Evolutionary conservation across 2,329 filamentous ascomycete species (phyloP).

Genomic region (Talaromyces marneffei): DNA sequence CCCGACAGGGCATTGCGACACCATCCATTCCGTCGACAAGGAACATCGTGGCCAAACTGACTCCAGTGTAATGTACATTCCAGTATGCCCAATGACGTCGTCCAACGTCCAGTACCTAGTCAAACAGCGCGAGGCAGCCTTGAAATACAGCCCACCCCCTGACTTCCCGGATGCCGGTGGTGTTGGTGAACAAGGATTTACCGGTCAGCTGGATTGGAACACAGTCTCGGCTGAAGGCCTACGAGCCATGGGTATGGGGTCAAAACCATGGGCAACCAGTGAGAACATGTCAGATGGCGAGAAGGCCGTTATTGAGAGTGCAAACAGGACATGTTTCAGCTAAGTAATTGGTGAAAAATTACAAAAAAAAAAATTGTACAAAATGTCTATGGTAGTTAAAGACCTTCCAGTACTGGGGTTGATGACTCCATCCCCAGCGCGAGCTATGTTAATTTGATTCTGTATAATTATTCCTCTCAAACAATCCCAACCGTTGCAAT

Average conservation of each 20-base stretch:
- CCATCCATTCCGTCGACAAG: constrained; percentile 77
- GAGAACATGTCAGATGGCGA: constrained; percentile 47
- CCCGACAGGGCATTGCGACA: constrained; percentile 60
- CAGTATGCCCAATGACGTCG: constrained; percentile 73
- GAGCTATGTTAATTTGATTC: not conserved
- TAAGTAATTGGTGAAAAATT: not conserved
- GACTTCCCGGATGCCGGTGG: constrained; percentile 61
- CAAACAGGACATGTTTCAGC: constrained; percentile 51
- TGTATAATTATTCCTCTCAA: not conserved
- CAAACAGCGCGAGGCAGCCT: constrained; percentile 65
- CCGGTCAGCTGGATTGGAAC: constrained; percentile 35
- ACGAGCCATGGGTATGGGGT: constrained; percentile 51
- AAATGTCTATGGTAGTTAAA: not conserved
- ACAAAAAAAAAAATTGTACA: not conserved
- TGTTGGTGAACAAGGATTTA: constrained; percentile 37
- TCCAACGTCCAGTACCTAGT: constrained; percentile 65
- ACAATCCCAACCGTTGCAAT: too few species aligned
- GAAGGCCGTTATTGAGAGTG: constrained; percentile 45
- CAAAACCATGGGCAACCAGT: constrained; percentile 45
- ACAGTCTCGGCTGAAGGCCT: constrained; percentile 44
- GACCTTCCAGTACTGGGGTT: not conserved
- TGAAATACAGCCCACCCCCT: constrained; percentile 60
- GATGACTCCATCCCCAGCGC: not conserved
- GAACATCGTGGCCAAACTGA: constrained; percentile 66
- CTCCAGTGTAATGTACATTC: constrained; percentile 84